Base-by-base conservation (phyloP, 192 early-diverging fungal genomes). In the Umbelopsis sp. region DNA sequence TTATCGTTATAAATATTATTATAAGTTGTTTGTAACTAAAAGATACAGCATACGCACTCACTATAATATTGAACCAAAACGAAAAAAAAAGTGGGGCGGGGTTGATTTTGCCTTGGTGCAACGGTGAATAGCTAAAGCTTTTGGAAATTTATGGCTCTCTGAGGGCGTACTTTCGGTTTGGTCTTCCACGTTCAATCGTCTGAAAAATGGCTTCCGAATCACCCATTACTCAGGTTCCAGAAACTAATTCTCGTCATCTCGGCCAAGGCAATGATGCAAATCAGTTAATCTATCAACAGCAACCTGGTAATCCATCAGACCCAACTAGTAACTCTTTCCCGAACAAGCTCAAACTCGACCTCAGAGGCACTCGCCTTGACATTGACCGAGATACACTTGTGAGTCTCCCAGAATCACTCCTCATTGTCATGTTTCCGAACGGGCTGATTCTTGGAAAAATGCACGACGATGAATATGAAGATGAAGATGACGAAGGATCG, bases 341-440 rank as follows among this genome's bases (percentile, higher is more conserved):
- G 21, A 72, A 77, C 36, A 81, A 84, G 25, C 80, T 89, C 16
- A 68, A 83, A 43, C 81, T 89, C n/a, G 81, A 89, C 51, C 70
- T 89, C 3, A 79, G 86, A n/a, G 88, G 88, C 10, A 82, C 73
- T 20, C 72, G 79, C 11, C 78, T 89, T 26, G 81, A 84, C 70
- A 80, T 89, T 62, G 85, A 86, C 66, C 76, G 88, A 22, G 86
- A 89, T 16, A 82, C 82, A 3, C 72, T 89, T 5, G 82, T 85
- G 65, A 80, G 73, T 47, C 69, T 90, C 9, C 88, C 88, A 29
- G 88, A 90, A 71, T 85, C 82, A 45, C 79, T 90, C 26, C 80
- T 88, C 45, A 83, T 85, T 72, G 84, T 81, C 68, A 87, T 90
- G 85, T 88, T 90, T 77, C 86, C 88, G 31, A 84, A 88, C 52